Evolutionary conservation across 192 early-diverging fungal genomes (phyloP).

Genomic region (Cetraspora pellucida): DNA sequence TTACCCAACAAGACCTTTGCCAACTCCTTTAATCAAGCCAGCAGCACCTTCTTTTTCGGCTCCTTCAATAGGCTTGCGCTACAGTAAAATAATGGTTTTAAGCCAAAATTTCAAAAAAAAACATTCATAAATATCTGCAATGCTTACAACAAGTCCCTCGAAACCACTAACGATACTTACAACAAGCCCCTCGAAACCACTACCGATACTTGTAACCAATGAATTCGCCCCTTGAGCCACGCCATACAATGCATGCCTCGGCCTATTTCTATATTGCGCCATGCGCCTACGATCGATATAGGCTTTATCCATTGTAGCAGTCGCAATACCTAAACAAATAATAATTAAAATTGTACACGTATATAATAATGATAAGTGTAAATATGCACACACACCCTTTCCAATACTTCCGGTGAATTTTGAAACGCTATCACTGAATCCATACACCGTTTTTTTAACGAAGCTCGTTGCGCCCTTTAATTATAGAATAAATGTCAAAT

Average conservation of each 20-base stretch:
- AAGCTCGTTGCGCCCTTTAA: constrained; percentile 70
- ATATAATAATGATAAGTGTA: neutral
- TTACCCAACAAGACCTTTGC: constrained; percentile 90
- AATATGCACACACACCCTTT: constrained; percentile 63
- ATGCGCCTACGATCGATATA: constrained; percentile 87
- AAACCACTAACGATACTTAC: constrained; percentile 67
- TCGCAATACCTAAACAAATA: constrained; percentile 58
- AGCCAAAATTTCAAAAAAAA: neutral
- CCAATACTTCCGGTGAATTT: constrained; percentile 96
- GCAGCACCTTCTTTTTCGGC: constrained; percentile 85
- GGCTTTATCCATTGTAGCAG: constrained; percentile 89
- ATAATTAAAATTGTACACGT: neutral
- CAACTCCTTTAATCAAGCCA: constrained; percentile 95
- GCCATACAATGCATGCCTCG: constrained; percentile 87
- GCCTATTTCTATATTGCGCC: constrained; percentile 79
- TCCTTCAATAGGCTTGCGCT: constrained; percentile 74
- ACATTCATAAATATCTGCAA: neutral
- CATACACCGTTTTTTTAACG: constrained; percentile 94
- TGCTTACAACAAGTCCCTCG: constrained; percentile 79
- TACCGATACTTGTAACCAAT: constrained; percentile 77
- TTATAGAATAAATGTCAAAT: neutral
- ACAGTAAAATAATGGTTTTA: neutral
- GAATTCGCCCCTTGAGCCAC: constrained; percentile 86
- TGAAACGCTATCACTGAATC: constrained; percentile 90
- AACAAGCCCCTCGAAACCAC: constrained; percentile 88